Conservation (phyloP, 768 basidiomycete species). For the Asterophora parasitica region DNA sequence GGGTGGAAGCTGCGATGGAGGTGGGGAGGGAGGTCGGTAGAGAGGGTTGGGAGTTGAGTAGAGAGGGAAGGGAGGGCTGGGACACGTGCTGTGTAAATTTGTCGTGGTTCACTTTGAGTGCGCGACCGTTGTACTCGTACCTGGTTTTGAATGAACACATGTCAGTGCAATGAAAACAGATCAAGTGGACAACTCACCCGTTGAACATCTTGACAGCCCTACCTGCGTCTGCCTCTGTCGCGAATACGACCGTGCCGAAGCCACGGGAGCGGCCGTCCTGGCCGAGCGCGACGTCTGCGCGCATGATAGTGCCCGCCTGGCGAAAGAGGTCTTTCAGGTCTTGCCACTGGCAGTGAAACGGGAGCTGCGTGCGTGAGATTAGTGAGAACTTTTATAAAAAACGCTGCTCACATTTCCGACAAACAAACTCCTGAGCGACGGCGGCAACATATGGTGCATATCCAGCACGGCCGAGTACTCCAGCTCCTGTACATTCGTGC, state of each 20-base stretch:
- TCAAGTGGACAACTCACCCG: constrained; percentile 51
- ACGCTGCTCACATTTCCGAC: constrained; percentile 75
- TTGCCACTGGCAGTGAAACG: constrained; percentile 96
- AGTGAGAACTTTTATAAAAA: not conserved
- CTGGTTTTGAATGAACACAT: constrained; percentile 36
- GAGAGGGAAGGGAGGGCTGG: no score
- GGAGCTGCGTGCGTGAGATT: constrained; percentile 48
- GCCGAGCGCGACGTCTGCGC: constrained; percentile 88
- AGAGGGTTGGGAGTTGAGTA: no score
- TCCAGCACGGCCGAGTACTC: constrained; percentile 20
- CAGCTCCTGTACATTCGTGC: constrained; percentile 13
- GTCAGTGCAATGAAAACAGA: constrained; percentile 3
- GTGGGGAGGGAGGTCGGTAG: no score
- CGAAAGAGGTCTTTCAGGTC: constrained; percentile 96
- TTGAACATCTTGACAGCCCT: constrained; percentile 85
- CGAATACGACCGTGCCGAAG: constrained; percentile 88
- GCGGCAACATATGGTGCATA: constrained; percentile 24
- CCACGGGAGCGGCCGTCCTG: constrained; percentile 87
- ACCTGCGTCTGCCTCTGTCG: constrained; percentile 79
- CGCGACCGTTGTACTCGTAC: constrained; percentile 83
- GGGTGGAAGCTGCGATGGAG: not conserved
- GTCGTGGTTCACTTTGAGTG: constrained; percentile 89
- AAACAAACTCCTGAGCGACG: constrained; percentile 61
- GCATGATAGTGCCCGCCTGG: constrained; percentile 81
- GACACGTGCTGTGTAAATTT: constrained; percentile 50